Conservation (phyloP, 1,284 basidiomycete genomes). For the Puccinia novopanici region DNA sequence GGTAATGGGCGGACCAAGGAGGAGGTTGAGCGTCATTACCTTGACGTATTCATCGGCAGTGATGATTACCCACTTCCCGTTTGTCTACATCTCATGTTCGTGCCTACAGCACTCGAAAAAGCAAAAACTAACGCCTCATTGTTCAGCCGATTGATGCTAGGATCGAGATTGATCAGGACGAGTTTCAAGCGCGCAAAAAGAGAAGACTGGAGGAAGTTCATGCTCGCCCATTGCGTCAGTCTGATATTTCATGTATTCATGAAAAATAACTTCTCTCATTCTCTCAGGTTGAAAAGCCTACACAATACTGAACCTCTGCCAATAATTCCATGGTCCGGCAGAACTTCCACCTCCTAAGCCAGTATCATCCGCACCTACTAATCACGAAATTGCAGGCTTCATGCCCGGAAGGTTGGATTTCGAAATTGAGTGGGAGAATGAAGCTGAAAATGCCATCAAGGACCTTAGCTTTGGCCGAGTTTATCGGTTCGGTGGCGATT, state of each 20-base stretch:
- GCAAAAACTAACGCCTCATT: not conserved
- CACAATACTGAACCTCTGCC: not conserved
- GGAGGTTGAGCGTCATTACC: constrained; percentile 90
- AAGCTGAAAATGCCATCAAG: constrained; percentile 92
- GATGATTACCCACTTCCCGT: constrained; percentile 77
- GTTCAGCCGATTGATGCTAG: constrained; percentile 68
- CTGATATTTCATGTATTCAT: constrained; percentile 34
- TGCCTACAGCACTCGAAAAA: not conserved
- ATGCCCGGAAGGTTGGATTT: constrained; percentile 96
- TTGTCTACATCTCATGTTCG: constrained; percentile 25
- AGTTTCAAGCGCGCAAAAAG: constrained; percentile 84
- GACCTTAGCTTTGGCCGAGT: constrained; percentile 93
- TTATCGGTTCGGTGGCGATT: constrained; percentile 78
- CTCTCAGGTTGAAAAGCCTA: too few species aligned
- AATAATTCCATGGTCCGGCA: constrained; percentile 43
- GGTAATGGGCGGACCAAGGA: constrained; percentile 86
- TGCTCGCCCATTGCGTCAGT: constrained; percentile 60
- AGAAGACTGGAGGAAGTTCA: constrained; percentile 71
- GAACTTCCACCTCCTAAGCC: constrained; percentile 65
- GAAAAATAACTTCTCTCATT: too few species aligned
- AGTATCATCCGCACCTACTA: constrained; percentile 87
- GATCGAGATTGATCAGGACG: constrained; percentile 74
- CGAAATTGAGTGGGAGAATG: constrained; percentile 93
- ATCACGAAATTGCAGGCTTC: constrained; percentile 90
- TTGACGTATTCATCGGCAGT: constrained; percentile 76